Percentiles rank a stretch among this genome's conserved stretches.
Evolutionary conservation across 1,284 basidiomycete species (phyloP).

Genomic region (Schizopora paradoxa): DNA sequence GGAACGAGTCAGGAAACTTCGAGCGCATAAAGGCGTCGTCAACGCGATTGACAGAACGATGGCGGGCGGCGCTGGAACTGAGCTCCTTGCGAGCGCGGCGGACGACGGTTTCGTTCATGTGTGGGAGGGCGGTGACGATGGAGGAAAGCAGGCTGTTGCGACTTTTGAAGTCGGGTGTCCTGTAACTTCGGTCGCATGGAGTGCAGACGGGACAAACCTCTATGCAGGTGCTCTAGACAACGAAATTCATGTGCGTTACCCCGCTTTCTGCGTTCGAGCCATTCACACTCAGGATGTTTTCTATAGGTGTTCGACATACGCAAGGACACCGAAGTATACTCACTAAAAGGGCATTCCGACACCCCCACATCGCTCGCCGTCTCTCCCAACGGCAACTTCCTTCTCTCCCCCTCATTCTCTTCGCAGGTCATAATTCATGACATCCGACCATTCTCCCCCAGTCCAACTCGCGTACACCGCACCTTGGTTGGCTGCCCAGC

Average conservation of each 20-base stretch:
- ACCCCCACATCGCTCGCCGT: conserved; percentile 86
- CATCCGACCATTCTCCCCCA: conserved; percentile 84
- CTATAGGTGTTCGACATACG: conserved; percentile 79
- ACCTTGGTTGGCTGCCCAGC: conserved; percentile 80
- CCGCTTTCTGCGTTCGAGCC: background rate
- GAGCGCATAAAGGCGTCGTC: conserved; percentile 84
- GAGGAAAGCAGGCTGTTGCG: conserved; percentile 70
- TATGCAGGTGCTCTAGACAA: conserved; percentile 92
- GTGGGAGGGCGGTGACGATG: conserved; percentile 80
- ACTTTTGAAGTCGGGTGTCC: conserved; percentile 83
- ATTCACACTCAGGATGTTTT: conserved; percentile 7
- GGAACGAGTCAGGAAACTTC: conserved; percentile 65
- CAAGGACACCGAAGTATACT: conserved; percentile 72
- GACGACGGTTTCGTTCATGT: conserved; percentile 87
- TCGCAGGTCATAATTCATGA: conserved; percentile 86
- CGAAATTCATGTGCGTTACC: conserved; percentile 75
- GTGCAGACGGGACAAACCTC: conserved; percentile 78
- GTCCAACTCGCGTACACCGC: conserved; percentile 75
- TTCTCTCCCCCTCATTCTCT: conserved; percentile 85
- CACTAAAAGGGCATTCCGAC: conserved; percentile 78
- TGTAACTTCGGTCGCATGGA: conserved; percentile 90
- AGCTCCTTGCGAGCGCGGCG: conserved; percentile 78
- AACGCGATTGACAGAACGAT: conserved; percentile 83
- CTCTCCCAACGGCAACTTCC: conserved; percentile 79
- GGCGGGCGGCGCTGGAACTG: conserved; percentile 73